phyloP scores from a whole-genome alignment of 768 basidiomycete genomes.

The Mycena kentingensis region DNA sequence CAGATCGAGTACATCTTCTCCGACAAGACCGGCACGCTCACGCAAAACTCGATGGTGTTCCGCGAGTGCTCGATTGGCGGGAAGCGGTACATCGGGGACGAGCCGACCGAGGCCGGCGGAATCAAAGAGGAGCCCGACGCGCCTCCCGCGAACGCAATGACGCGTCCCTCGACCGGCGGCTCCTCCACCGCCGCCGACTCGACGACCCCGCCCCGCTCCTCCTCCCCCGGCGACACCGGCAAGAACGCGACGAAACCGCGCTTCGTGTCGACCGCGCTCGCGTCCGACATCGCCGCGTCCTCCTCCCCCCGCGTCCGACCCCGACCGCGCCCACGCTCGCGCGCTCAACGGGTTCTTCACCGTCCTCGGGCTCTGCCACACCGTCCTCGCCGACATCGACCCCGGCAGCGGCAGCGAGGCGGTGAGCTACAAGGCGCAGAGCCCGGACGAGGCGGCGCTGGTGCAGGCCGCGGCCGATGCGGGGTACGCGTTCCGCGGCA shows the following conservation, averaged over 20 bases:
- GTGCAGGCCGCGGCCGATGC: constrained; percentile 96
- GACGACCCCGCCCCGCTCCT: constrained; percentile 20
- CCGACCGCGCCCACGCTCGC: constrained; percentile 60
- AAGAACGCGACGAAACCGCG: constrained; percentile 32
- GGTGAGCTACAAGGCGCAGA: constrained; percentile 94
- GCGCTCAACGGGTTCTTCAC: constrained; percentile 89
- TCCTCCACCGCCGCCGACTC: constrained; percentile 34
- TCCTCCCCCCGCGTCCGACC: constrained; percentile 49
- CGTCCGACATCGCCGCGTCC: constrained; percentile 62
- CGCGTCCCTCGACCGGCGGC: constrained; percentile 27
- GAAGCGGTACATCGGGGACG: constrained; percentile 76
- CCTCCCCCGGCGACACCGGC: neutral
- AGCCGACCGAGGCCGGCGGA: too few species aligned
- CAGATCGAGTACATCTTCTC: constrained; percentile 99
- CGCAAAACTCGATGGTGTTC: constrained; percentile 95
- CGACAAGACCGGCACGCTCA: constrained; percentile 97
- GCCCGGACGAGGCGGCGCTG: constrained; percentile 95
- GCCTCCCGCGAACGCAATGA: constrained; percentile 25
- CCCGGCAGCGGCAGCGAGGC: constrained; percentile 55
- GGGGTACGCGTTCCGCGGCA: constrained; percentile 89
- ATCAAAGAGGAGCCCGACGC: constrained; percentile 33
- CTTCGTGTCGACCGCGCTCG: constrained; percentile 64
- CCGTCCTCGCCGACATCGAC: constrained; percentile 79
- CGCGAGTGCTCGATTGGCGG: constrained; percentile 90
- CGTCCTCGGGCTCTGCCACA: constrained; percentile 93